Percentiles rank a stretch among this genome's conserved stretches.
These are phyloP conservation scores for Solanum chaucha DNA, from an alignment of 257 asterid species.

Conservation along the genomic window DNA sequence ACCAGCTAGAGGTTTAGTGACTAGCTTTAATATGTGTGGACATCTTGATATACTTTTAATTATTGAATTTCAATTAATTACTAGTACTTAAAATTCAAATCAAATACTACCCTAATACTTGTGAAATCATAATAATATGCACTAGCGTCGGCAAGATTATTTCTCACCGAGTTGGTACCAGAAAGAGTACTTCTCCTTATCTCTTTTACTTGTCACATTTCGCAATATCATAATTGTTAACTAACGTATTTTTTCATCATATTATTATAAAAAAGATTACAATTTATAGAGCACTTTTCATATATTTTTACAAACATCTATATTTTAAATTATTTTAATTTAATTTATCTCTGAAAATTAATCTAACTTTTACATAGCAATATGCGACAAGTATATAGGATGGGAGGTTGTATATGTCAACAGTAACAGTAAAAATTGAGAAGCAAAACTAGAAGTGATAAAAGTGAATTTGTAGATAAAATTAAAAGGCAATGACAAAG, in stretches of 20 bases:
- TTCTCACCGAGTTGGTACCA: background rate
- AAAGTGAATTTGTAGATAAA: background rate
- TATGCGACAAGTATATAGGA: background rate
- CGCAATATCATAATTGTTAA: no score
- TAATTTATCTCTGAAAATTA: background rate
- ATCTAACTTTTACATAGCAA: fast-evolving
- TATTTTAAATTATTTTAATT: no score
- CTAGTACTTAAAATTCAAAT: background rate
- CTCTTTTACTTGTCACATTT: no score
- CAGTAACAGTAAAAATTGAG: background rate
- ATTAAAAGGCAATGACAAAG: background rate
- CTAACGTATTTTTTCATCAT: no score
- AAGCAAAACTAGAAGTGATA: background rate
- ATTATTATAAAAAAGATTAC: no score
- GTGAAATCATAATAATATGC: background rate
- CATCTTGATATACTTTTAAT: background rate
- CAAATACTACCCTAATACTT: background rate
- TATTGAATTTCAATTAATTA: background rate
- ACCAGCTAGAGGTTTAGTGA: background rate
- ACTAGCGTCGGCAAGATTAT: background rate
- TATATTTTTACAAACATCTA: no score
- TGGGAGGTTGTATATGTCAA: background rate
- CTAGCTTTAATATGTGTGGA: background rate
- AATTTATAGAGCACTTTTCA: no score
- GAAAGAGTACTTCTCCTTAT: background rate